These are phyloP conservation scores for Saccharomyces cerevisiae DNA, from an alignment of 805 yeast species.

Conservation along the genomic window DNA sequence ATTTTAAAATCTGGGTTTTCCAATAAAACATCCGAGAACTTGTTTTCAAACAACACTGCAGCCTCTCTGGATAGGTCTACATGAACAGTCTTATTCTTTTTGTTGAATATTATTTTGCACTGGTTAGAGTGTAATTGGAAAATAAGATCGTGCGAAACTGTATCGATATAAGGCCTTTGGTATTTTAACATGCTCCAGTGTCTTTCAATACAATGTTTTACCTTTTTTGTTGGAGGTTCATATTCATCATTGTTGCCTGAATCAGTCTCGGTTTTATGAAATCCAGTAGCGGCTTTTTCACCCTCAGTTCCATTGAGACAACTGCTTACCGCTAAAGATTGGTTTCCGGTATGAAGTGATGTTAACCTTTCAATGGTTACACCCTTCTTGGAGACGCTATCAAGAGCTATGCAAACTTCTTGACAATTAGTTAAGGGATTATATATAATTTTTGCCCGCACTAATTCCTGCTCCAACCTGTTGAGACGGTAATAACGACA, in stretches of 20 bases:
- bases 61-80: conserved; percentile 10
- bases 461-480: conserved; percentile 51
- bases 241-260: conserved; percentile 1
- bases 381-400: conserved; percentile 38
- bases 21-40: conserved; percentile 1
- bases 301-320: neutral
- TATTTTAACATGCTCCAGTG: conserved; percentile 25
- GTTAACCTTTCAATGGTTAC: conserved; percentile 10
- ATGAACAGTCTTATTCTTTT: conserved; percentile 19
- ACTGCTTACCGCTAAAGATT: neutral
- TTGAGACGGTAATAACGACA: conserved; percentile 67
- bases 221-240: neutral
- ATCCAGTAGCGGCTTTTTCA: neutral
- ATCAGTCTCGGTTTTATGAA: neutral
- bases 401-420: conserved; percentile 46
- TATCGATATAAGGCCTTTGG: conserved; percentile 40
- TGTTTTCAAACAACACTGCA: conserved; percentile 1
- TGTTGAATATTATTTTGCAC: conserved; percentile 25
- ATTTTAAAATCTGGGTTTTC: conserved; percentile 3
- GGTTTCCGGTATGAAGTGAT: neutral
- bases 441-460: neutral
- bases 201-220: neutral
- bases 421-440: conserved; percentile 28
- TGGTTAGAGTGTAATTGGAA: conserved; percentile 33
- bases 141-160: conserved; percentile 29